Evolutionary conservation across 2,329 filamentous ascomycete species (phyloP), one percentile per base, ranked within the genome.

Genomic region (Plectosphaerella cucumerina): DNA sequence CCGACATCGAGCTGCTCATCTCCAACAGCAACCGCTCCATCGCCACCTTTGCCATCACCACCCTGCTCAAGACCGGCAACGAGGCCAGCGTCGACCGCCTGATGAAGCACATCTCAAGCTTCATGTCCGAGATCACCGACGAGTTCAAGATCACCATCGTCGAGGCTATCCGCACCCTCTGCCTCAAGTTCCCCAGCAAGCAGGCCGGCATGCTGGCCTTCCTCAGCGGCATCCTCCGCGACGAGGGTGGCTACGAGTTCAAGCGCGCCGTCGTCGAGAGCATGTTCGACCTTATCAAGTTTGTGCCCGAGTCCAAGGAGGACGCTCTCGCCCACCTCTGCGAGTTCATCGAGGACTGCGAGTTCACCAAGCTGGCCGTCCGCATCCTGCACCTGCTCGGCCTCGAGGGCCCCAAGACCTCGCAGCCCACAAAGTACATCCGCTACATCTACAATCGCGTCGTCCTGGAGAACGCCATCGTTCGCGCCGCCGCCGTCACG

Each of bases 101-200:
- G 59, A 97, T 99, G 91, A 97, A 97, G 80, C 92, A 97, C 70
- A 97, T 99, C 56, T 91, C 90, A 21, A 87, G 89, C 37, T 97
- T 99, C 76, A 97, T 99, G 94, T 90, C 92, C 5, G 94, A 97
- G 71, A 97, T 97, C 59, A 97, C 93, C 6, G 94, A 99, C 65
- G 94, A 99, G 70, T 99, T 99, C 80, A 99, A 97, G 79, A 96
- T 99, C 60, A 99, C 94, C n/a, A 96, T 99, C 63, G 93, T 99
- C 42, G 94, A 99, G 70, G 94, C 94, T 41, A 97, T 99, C 65
- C 88, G 94, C 54, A 97, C 94, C 4, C 76, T 99, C 39, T 97
- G 93, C 68, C 78, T 99, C 60, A 99, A 99, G 74, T 99, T 99
- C 75, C 94, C 94, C 33, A 92, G 84, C 74, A 99, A 99, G 75